Evolutionary conservation across 176 grass and related monocot species (phyloP), one percentile per base, ranked within the genome.

Genomic region (Otatea glauca): DNA sequence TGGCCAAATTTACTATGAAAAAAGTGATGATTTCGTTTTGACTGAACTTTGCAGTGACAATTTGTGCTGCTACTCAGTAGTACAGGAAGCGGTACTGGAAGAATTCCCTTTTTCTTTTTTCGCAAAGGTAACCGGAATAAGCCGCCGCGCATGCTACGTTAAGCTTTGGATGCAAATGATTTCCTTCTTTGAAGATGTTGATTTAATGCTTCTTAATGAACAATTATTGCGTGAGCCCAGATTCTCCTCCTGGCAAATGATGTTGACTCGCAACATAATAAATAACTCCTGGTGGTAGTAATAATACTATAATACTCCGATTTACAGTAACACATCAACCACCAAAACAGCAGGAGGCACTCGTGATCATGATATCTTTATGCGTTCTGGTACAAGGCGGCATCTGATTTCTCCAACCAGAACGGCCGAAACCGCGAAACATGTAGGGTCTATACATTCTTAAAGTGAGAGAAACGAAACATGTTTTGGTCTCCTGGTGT

Each of bases 401-500:
- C 81, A 77, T 47, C 85, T 53, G 34, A 44, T 45, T 48, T 42
- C 45, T 59, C 75, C 53, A 71, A 77, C 82, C 90, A 76, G 34
- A 68, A 78, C 13, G 50, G 59, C 48, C 49, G 29, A 42, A 58
- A 29, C 48, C 7, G 4, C 18, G 48, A 70, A 81, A 85, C 65
- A 45, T 65, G 65, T 78, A 75, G 55, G 64, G 76, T 86, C 92
- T 94, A 76, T 90, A 88, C 88, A 88, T 73, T 76, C 53, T 81
- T 65, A 58, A 76, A 65, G 44, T 18, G 4, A 64, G 17, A 77
- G 7, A 71, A 67, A 61, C 34, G 27, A 75, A 39, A 65, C 21
- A 77, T 12, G 18, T 53, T 61, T 78, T 83, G 66, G 71, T 76
- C 69, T 83, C 81, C 78, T 83, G 62, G 76, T 82, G 66, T 38